Conservation (phyloP, 2,329 filamentous ascomycete genomes). For the Raffaelea ambrosiae region DNA sequence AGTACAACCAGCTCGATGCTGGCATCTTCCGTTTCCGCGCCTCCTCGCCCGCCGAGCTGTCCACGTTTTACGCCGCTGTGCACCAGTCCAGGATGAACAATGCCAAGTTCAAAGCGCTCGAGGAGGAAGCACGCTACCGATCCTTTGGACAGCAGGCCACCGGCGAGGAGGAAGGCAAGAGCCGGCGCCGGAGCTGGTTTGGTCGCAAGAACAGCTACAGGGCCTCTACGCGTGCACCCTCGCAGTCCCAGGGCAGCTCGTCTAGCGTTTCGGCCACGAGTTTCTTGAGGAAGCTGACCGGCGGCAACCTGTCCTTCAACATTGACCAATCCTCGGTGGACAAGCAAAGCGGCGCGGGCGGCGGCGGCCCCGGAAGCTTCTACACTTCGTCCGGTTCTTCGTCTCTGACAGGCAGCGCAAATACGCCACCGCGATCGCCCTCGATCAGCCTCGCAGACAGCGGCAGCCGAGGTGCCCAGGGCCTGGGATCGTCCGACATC, state of each 20-base stretch:
- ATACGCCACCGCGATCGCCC: conserved; percentile 45
- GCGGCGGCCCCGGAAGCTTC: conserved; percentile 40
- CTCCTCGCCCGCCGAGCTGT: conserved; percentile 66
- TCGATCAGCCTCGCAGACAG: conserved; percentile 47
- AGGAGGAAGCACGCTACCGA: conserved; percentile 61
- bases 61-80: conserved; percentile 74
- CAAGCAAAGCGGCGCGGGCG: conserved; percentile 40
- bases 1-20: conserved; percentile 55
- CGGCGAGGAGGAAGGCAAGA: conserved; percentile 33
- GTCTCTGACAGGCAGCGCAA: conserved; percentile 30
- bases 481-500: conserved; percentile 65
- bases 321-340: conserved; percentile 71
- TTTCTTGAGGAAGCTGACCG: conserved; percentile 71
- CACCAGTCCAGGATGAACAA: conserved; percentile 89
- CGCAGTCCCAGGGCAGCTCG: conserved; percentile 61
- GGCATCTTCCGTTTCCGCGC: conserved; percentile 87
- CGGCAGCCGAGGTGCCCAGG: conserved; percentile 35
- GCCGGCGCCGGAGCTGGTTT: conserved; percentile 47
- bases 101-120: conserved; percentile 68
- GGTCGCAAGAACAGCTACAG: conserved; percentile 58
- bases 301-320: conserved; percentile 62
- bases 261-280: conserved; percentile 59
- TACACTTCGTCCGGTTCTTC: conserved; percentile 50
- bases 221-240: conserved; percentile 51
- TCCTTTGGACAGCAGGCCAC: conserved; percentile 53